Base-by-base conservation (phyloP, 768 basidiomycete species). In the Kockovaella imperatae region DNA sequence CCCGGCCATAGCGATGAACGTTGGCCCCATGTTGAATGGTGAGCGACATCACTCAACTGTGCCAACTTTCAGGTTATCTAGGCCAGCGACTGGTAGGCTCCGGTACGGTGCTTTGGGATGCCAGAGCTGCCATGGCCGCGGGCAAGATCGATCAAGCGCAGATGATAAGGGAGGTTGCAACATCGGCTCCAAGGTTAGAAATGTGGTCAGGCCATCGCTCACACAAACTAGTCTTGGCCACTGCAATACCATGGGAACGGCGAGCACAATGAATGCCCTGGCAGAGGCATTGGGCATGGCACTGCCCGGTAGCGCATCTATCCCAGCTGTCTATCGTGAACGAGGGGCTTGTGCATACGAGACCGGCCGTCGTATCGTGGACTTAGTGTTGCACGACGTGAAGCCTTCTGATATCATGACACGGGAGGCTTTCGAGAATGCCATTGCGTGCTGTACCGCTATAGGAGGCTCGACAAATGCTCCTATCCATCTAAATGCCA, bases 281-380 rank as follows among this genome's bases (percentile, higher is more conserved):
- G 60, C 65, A 24, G 69, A 70, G 53, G 67, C 67, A 1, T 54
- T 70, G 31, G 69, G 69, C 31, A 70, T 70, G 69, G 56, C 69
- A 18, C 51, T 70, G 5, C 69, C 69, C 5, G 67, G 67, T 11
- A 53, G 49, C 15, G 49, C 68, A 7, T 65, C 62, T 35, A 70
- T 69, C 44, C 69, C 69, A 5, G 69, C 69, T 4, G 58, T 59
- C 5, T 70, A 70, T 47, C 65, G 67, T 15, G 69, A 69, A 49
- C 54, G 68, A 31, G 67, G 62, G 21, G 67, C 67, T 28, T 64
- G 64, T 41, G 68, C 62, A 20, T 70, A 70, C 34, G 43, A 59
- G 32, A 70, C 69, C 31, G 69, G 67, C 11, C 47, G 45, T 1
- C 51, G 65, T 4, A 64, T 69, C 48, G 67, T 69, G 45, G 62